Conservation (phyloP, 2,329 filamentous ascomycete species). For the Fusarium irregulare region DNA sequence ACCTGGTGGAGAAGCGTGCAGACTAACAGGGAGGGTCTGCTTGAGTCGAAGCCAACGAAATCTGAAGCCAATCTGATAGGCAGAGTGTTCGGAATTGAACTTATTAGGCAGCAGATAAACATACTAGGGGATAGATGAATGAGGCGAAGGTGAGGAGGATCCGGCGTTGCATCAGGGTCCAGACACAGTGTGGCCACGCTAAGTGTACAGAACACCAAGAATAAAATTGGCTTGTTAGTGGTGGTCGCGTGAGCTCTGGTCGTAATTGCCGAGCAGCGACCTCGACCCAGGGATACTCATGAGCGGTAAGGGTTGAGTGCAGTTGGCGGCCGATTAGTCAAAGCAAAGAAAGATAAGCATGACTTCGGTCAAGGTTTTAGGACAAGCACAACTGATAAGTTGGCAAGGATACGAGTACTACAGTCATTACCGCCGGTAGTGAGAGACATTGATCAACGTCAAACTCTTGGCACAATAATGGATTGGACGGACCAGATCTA, state of each 20-base stretch:
- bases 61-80: slow-evolving; percentile 15
- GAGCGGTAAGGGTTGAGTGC: slow-evolving; percentile 24
- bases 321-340: slow-evolving; percentile 20
- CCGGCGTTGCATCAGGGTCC: slow-evolving; percentile 23
- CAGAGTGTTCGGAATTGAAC: slow-evolving; percentile 2
- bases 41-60: slow-evolving; percentile 25
- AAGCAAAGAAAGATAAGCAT: slow-evolving; percentile 33
- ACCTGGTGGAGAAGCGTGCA: slow-evolving; percentile 25
- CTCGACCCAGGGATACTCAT: slow-evolving; percentile 12
- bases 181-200: slow-evolving; percentile 23
- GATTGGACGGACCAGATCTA: not conserved
- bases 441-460: slow-evolving; percentile 18
- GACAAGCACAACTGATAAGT: slow-evolving; percentile 13
- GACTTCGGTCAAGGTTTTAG: slow-evolving; percentile 35
- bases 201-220: slow-evolving; percentile 17
- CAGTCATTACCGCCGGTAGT: slow-evolving; percentile 6
- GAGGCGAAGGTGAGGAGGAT: not conserved
- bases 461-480: slow-evolving; percentile 10
- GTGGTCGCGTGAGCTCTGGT: slow-evolving; percentile 34
- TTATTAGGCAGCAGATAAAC: slow-evolving; percentile 17
- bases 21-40: slow-evolving; percentile 32
- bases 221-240: slow-evolving; percentile 19
- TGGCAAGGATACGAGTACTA: slow-evolving; percentile 15
- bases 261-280: slow-evolving; percentile 12
- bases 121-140: slow-evolving; percentile 40